Evolutionary conservation across 2,329 filamentous ascomycete species (phyloP).

Genomic region (Penicillium aurantiogriseum): DNA sequence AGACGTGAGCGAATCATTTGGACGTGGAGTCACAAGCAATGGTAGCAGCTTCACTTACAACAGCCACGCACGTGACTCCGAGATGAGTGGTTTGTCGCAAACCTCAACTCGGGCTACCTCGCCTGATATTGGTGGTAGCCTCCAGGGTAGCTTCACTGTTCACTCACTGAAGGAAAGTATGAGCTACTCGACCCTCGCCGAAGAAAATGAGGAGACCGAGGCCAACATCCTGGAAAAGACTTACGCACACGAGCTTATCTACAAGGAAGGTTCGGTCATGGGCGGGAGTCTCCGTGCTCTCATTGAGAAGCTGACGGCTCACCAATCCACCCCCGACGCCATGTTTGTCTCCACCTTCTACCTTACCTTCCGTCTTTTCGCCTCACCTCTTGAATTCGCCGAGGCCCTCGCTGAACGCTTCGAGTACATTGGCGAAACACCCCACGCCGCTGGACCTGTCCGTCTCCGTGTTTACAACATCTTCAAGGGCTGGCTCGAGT

Average conservation of each 20-base stretch:
- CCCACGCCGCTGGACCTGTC: slow-evolving; percentile 73
- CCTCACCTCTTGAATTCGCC: slow-evolving; percentile 74
- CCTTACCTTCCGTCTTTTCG: slow-evolving; percentile 92
- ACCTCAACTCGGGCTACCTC: slow-evolving; percentile 86
- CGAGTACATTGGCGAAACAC: slow-evolving; percentile 80
- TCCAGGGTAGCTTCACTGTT: slow-evolving; percentile 55
- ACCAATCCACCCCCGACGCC: slow-evolving; percentile 87
- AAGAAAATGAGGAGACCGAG: slow-evolving; percentile 77
- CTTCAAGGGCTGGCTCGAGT: slow-evolving; percentile 96
- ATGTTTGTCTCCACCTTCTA: slow-evolving; percentile 94
- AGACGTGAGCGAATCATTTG: slow-evolving; percentile 43
- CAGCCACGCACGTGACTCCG: slow-evolving; percentile 71
- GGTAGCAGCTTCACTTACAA: slow-evolving; percentile 76
- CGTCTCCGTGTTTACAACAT: slow-evolving; percentile 91
- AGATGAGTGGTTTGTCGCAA: slow-evolving; percentile 74
- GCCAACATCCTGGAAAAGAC: slow-evolving; percentile 86
- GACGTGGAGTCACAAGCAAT: slow-evolving; percentile 70
- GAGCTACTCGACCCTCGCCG: slow-evolving; percentile 63
- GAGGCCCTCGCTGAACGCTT: slow-evolving; percentile 85
- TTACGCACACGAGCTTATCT: slow-evolving; percentile 86
- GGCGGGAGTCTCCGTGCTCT: slow-evolving; percentile 87
- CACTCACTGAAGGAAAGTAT: slow-evolving; percentile 68
- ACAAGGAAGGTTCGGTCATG: slow-evolving; percentile 92
- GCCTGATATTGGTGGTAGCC: slow-evolving; percentile 63
- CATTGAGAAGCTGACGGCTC: slow-evolving; percentile 90